Evolutionary conservation across 2,329 filamentous ascomycete genomes (phyloP).

Genomic region (Cryphonectria radicalis): DNA sequence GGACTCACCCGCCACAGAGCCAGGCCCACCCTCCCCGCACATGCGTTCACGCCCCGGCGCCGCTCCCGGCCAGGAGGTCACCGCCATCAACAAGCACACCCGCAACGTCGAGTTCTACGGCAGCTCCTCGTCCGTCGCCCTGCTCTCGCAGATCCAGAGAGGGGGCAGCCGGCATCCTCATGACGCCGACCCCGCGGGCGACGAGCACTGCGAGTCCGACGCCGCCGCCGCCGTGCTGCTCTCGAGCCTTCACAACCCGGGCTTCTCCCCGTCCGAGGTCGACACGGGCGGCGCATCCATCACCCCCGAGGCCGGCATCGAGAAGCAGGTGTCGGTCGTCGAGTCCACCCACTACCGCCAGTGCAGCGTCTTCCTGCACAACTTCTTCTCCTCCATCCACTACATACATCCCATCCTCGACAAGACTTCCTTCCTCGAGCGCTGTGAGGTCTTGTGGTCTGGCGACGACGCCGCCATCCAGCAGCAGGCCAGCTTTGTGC

Average conservation of each 20-base stretch:
- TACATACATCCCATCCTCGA: slow-evolving; percentile 41
- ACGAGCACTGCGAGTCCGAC: slow-evolving; percentile 31
- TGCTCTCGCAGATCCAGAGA: slow-evolving; percentile 46
- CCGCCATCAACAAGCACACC: slow-evolving; percentile 50
- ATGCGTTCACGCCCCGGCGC: slow-evolving; percentile 35
- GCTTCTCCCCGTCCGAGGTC: slow-evolving; percentile 41
- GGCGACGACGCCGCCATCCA: slow-evolving; percentile 31
- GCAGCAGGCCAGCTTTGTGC: slow-evolving; percentile 45
- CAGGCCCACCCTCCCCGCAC: slow-evolving; percentile 31
- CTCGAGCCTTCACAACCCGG: slow-evolving; percentile 50
- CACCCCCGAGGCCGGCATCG: slow-evolving; percentile 4
- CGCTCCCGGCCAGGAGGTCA: slow-evolving; percentile 43
- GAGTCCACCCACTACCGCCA: slow-evolving; percentile 45
- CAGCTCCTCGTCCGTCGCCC: slow-evolving; percentile 50
- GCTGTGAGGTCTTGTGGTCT: slow-evolving; percentile 50
- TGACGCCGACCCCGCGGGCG: slow-evolving; percentile 11
- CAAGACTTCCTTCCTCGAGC: slow-evolving; percentile 47
- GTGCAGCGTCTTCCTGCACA: slow-evolving; percentile 49
- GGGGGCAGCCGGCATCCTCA: slow-evolving; percentile 33
- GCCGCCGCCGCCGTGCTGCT: slow-evolving; percentile 43
- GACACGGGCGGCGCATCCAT: slow-evolving; percentile 17
- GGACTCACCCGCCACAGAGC: slow-evolving; percentile 23
- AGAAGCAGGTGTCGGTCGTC: slow-evolving; percentile 18
- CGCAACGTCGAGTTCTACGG: slow-evolving; percentile 53
- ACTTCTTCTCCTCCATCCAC: slow-evolving; percentile 53